Conservation (phyloP, 2,329 filamentous ascomycete species). For the Emmonsia crescens region DNA sequence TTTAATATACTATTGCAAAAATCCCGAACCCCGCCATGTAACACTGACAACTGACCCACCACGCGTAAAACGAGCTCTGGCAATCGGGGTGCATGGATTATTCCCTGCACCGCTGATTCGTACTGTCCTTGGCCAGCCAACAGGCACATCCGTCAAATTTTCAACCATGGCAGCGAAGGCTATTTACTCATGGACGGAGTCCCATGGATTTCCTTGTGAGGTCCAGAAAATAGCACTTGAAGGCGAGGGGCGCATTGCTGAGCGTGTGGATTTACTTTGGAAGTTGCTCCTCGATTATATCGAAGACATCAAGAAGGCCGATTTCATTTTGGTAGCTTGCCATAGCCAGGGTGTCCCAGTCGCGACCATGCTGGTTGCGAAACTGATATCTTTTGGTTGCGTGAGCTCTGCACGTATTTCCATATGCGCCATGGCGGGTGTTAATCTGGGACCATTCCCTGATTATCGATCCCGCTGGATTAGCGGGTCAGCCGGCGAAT, state of each 20-base stretch:
- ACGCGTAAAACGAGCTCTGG: conserved; percentile 72
- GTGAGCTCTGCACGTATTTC: conserved; percentile 67
- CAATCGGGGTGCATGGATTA: conserved; percentile 88
- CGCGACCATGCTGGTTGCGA: conserved; percentile 80
- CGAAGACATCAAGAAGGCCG: conserved; percentile 73
- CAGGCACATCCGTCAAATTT: conserved; percentile 88
- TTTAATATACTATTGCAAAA: conserved; percentile 43
- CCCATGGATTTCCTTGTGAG: conserved; percentile 62
- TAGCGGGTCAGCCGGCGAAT: conserved; percentile 80
- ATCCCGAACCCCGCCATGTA: conserved; percentile 55
- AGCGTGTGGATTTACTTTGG: conserved; percentile 87
- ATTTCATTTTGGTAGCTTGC: conserved; percentile 84
- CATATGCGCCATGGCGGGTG: conserved; percentile 80
- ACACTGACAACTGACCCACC: conserved; percentile 57
- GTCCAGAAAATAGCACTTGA: conserved; percentile 92
- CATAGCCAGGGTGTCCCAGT: conserved; percentile 96
- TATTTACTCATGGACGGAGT: conserved; percentile 71
- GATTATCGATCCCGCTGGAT: conserved; percentile 86
- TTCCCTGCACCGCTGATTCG: conserved; percentile 81
- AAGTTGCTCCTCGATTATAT: conserved; percentile 92
- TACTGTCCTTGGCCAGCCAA: conserved; percentile 88
- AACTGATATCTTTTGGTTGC: conserved; percentile 82
- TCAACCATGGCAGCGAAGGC: conserved; percentile 75
- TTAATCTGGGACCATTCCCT: conserved; percentile 84
- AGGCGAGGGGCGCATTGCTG: conserved; percentile 82